Evolutionary conservation across 1,139 yeast genomes (phyloP), one percentile per base, ranked within the genome.

Genomic region (Trichomonascaceae sp.): DNA sequence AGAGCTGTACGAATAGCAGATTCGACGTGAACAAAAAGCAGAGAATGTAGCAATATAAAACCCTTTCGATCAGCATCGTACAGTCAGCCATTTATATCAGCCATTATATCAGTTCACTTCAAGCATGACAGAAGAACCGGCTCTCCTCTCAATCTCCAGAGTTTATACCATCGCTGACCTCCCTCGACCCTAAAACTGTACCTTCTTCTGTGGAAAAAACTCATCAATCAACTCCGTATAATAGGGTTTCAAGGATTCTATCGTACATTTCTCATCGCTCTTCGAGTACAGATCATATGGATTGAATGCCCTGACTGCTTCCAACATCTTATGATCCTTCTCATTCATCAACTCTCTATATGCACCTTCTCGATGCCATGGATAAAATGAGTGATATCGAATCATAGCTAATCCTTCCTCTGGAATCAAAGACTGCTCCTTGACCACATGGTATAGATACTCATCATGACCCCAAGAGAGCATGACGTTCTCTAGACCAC

Each of bases 391-490:
- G 66, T 84, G 90, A 65, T 84, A 84, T 56, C 90, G 69, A 52
- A 84, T 84, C 88, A 84, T 84, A 1, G 90, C 89, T 55, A 84
- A 70, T 0, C 82, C 89, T 63, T 83, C 85, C 1, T 75, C 78
- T 0, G 89, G 89, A 49, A 84, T 70, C 0, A 76, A 80, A 10
- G 87, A 82, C 62, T 82, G 84, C 54, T 75, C 73, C 64, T 83
- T 84, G 7, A 87, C 87, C 43, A 84, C 73, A 64, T 84, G 87
- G 62, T 83, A 84, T 87, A 84, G 83, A 67, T 84, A 84, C 65
- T 84, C 90, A 64, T 84, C 90, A 62, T 84, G 90, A 7, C 90
- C 90, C 89, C 89, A 84, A 55, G 87, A 82, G 49, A 84, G 70
- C 87, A 84, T 83, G 17, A 84, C 87, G 50, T 82, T 81, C 57